Evolutionary conservation across 805 yeast genomes (phyloP), one percentile per base, ranked within the genome.

Genomic region (Helenozyma baotianmanensis): DNA sequence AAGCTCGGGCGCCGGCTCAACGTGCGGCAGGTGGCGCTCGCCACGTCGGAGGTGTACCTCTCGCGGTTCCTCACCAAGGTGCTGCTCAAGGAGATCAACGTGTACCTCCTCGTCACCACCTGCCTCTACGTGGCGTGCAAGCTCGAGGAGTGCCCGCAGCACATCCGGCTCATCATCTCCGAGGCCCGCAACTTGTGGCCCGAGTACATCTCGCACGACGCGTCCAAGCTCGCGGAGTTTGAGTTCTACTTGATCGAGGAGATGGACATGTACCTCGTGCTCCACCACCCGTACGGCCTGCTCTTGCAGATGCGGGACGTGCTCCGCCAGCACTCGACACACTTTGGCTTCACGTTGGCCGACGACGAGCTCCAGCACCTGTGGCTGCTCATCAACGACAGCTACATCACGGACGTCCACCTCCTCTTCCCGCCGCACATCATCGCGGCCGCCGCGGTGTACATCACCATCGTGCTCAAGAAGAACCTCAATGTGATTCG

Each of bases 151-250:
- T 82, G 86, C 47, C 97, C 98, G 1, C 95, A 84, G 51, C 97
- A 92, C 53, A 87, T 92, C 8, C 63, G 96, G 35, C 76, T 89
- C 1, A 71, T 92, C 8, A 75, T 86, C 14, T 70, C 79, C 13
- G 97, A 90, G 53, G 92, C 97, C 2, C 63, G 96, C 33, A 81
- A 81, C 23, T 61, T 87, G 24, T 90, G 97, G 97, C 97, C 97
- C 0, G 96, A 89, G 50, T 86, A 80, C 49, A 81, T 90, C 23
- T 95, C 97, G 0, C 87, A 83, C 38, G 97, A 90, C 54, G 76
- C 88, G 12, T 82, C 95, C 18, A 86, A 85, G 50, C 68, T 92
- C 11, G 97, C 97, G 0, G 97, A 92, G 54, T 85, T 94, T 60
- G 98, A 92, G 59, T 92, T 92, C 54, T 92, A 90, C 53, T 57